A percentile compares a stretch with the other conserved stretches of the same genome.
These are phyloP conservation scores for Guillardia theta DNA, from an alignment of 78 protist genomes.

Conservation along the genomic window DNA sequence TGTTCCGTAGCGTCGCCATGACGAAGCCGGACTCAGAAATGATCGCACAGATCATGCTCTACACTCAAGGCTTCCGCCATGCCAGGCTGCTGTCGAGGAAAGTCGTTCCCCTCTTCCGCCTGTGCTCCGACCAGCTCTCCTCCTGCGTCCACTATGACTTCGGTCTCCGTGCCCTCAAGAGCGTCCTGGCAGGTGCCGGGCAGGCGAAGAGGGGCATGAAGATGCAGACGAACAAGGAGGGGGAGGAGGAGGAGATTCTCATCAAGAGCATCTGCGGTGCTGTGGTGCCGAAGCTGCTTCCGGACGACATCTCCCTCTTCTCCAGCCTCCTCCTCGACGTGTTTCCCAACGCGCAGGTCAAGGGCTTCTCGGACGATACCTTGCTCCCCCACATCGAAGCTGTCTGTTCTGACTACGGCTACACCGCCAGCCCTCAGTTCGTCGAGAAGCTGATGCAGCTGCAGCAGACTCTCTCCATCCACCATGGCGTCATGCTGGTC, in stretches of 20 bases:
- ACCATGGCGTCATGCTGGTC: constrained; percentile 96
- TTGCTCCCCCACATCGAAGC: not conserved
- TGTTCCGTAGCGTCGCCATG: constrained; percentile 87
- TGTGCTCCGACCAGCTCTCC: constrained; percentile 91
- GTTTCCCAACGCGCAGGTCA: constrained; percentile 77
- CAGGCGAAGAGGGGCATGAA: not conserved
- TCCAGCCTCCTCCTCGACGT: constrained; percentile 79
- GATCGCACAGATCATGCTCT: constrained; percentile 97
- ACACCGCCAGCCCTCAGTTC: no score
- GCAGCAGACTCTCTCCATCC: not conserved
- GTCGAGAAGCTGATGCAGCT: constrained; percentile 76
- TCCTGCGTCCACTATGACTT: constrained; percentile 97
- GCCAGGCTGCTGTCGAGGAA: constrained; percentile 88
- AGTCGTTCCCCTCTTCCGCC: constrained; percentile 92
- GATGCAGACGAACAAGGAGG: not conserved
- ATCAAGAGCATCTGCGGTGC: constrained; percentile 50
- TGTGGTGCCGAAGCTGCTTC: constrained; percentile 56
- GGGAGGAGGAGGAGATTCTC: constrained; percentile 50
- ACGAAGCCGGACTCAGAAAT: constrained; percentile 90
- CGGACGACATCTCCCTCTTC: constrained; percentile 83
- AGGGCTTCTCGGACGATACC: not conserved
- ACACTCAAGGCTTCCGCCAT: constrained; percentile 91
- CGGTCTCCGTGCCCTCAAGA: constrained; percentile 97
- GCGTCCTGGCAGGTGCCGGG: constrained; percentile 75
- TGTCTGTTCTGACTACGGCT: constrained; percentile 1